Evolutionary conservation across 768 basidiomycete genomes (phyloP), one percentile per base, ranked within the genome.

Genomic region (Psilocybe sp.): DNA sequence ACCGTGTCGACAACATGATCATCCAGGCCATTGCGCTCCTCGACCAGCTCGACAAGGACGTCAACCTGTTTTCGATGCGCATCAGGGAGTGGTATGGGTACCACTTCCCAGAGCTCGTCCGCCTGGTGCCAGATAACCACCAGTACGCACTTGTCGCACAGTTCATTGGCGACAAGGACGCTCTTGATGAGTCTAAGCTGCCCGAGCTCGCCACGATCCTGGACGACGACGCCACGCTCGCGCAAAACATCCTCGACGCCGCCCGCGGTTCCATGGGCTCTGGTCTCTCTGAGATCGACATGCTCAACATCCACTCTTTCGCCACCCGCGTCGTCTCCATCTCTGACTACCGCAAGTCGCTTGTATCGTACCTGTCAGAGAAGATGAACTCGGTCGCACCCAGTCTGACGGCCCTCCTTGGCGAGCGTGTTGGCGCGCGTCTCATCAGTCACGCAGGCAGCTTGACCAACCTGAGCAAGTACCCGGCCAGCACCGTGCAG

Each of bases 1-100:
- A 95, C 77, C 80, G 92, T 46, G 82, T 91, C 49, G 94, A 97
- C 73, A 97, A 98, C 78, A 98, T 98, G 96, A 98, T 98, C 72
- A 98, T 98, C 60, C 96, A 98, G 71, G 96, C 96, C 52, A 98
- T 98, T 65, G 91, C 95, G 4, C 85, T 98, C 50, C 89, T 97
- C 61, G 96, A 98, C 73, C 95, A 98, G 63, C 87, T 98, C 62
- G 96, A 98, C 81, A 98, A 98, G 77, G 96, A 98, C 68, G 93
- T 98, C 69, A 98, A 98, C 75, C 84, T 95, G 28, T 98, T 98
- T 68, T 89, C 94, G 15, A 98, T 98, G 96, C 90, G 96, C 32
- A 85, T 97, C 44, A 80, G 96, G 60, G 96, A 98, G 68, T 98
- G 96, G 96, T 98, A 98, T 68, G 96, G 96, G 6, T 98, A 95